Evolutionary conservation across 805 yeast genomes (phyloP).

Genomic region (Candida sonorensis): DNA sequence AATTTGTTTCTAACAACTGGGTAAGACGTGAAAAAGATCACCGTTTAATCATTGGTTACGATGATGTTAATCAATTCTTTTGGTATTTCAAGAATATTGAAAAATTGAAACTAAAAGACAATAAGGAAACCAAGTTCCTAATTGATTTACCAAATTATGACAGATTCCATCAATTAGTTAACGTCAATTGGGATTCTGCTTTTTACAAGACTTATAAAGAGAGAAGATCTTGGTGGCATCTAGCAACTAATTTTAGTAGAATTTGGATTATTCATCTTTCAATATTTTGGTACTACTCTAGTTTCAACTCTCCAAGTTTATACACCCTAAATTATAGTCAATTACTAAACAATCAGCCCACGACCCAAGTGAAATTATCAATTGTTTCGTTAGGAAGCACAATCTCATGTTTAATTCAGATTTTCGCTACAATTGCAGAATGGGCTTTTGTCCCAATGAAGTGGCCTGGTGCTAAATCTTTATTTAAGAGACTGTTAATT

Average conservation of each 20-base stretch:
- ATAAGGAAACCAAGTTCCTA: too few relatives aligned
- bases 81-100: conserved; percentile 37
- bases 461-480: conserved; percentile 42
- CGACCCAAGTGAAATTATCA: conserved; percentile 36
- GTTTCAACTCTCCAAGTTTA: conserved; percentile 43
- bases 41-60: conserved; percentile 50
- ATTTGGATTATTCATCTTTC: conserved; percentile 48
- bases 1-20: conserved; percentile 45
- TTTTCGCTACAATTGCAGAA: conserved; percentile 37
- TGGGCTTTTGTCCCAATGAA: conserved; percentile 37
- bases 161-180: conserved; percentile 27
- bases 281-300: conserved; percentile 45
- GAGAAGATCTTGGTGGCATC: conserved; percentile 43
- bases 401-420: conserved; percentile 34
- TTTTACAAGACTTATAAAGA: conserved; percentile 43
- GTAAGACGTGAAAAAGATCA: conserved; percentile 67
- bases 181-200: conserved; percentile 34
- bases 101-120: too few relatives aligned
- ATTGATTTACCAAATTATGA: conserved; percentile 23
- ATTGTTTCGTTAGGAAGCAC: conserved; percentile 40
- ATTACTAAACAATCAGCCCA: conserved; percentile 36
- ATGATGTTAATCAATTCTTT: conserved; percentile 46
- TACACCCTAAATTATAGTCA: conserved; percentile 38
- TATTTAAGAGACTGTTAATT: conserved; percentile 26
- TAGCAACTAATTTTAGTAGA: conserved; percentile 42